Evolutionary conservation across 441 rosid genomes (phyloP).

Genomic region (Euphorbia corollata): DNA sequence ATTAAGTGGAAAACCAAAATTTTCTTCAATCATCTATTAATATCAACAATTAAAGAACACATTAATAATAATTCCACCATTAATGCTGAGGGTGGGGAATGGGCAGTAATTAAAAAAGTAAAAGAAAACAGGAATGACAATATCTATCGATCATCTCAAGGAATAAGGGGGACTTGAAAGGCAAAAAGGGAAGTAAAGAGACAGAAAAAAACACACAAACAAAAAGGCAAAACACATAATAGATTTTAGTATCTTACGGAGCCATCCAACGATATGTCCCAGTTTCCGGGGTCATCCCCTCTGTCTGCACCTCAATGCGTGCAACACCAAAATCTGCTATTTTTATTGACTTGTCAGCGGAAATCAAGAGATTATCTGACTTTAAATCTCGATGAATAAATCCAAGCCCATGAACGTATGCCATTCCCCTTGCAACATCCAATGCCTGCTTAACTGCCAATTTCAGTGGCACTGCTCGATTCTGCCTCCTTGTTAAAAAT

Average conservation of each 20-base stretch:
- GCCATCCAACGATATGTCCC: conserved; percentile 99
- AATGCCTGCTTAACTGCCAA: conserved; percentile 89
- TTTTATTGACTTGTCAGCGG: conserved; percentile 80
- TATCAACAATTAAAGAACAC: background rate
- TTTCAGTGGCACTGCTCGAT: conserved; percentile 72
- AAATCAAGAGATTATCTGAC: conserved; percentile 84
- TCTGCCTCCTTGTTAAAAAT: conserved; percentile 68
- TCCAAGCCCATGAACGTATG: conserved; percentile 72
- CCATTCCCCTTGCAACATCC: conserved; percentile 97
- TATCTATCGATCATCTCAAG: background rate
- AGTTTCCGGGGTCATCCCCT: conserved; percentile 98
- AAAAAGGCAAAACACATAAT: conserved; percentile 2
- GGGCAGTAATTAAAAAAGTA: background rate
- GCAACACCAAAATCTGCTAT: conserved; percentile 99
- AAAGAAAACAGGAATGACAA: background rate
- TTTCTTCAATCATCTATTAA: background rate
- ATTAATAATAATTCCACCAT: background rate
- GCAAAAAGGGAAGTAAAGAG: background rate
- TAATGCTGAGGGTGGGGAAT: background rate
- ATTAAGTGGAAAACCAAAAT: background rate
- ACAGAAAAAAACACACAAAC: conserved; percentile 1
- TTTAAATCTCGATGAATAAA: conserved; percentile 86
- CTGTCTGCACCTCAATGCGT: conserved; percentile 92
- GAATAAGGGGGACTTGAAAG: background rate
- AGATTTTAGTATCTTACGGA: conserved; percentile 57